Conservation (phyloP, 371 early-diverging fungal species). For the Mortierella sp. region DNA sequence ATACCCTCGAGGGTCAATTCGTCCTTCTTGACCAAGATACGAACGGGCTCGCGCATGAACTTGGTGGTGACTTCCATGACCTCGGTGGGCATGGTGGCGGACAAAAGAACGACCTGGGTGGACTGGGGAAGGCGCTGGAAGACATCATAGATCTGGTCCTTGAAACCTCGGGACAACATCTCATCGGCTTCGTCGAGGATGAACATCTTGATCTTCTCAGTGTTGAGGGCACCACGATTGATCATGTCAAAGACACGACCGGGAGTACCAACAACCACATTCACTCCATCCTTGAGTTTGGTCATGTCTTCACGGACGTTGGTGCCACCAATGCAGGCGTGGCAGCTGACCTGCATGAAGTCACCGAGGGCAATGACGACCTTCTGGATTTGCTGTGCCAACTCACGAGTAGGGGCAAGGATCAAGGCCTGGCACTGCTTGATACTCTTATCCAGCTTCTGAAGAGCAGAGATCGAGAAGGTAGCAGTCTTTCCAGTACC, state of each 20-base stretch:
- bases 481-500: constrained; percentile 99
- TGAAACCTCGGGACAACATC: constrained; percentile 94
- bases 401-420: constrained; percentile 92
- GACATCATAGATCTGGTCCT: constrained; percentile 94
- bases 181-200: constrained; percentile 98
- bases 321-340: constrained; percentile 94
- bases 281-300: constrained; percentile 74
- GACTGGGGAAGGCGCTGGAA: constrained; percentile 86
- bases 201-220: constrained; percentile 87
- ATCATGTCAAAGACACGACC: constrained; percentile 97
- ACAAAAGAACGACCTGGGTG: constrained; percentile 91
- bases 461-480: constrained; percentile 92
- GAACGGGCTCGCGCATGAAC: constrained; percentile 93
- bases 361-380: constrained; percentile 87
- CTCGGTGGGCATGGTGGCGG: constrained; percentile 94
- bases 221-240: constrained; percentile 80
- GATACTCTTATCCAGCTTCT: constrained; percentile 79
- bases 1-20: constrained; percentile 95
- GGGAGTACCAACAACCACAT: constrained; percentile 94
- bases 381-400: constrained; percentile 90
- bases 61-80: constrained; percentile 92
- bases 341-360: constrained; percentile 83
- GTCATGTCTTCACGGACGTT: constrained; percentile 84
- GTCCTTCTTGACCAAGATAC: constrained; percentile 96
- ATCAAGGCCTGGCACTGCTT: constrained; percentile 89